Conservation (phyloP, 1,284 basidiomycete species). For the Malassezia yamatoensis region DNA sequence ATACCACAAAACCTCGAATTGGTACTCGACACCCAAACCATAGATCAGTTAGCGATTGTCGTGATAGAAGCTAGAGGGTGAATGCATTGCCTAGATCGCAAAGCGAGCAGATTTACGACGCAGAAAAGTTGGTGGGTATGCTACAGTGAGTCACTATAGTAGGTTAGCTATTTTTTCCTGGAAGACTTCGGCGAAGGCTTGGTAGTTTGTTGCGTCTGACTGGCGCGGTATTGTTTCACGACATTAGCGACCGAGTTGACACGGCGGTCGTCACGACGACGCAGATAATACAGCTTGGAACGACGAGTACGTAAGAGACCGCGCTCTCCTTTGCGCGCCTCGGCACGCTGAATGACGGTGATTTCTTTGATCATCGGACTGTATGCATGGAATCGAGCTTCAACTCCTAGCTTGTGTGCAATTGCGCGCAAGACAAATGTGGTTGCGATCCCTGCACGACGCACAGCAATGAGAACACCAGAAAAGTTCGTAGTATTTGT, state of each 20-base stretch:
- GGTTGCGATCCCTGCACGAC: slow-evolving; percentile 36
- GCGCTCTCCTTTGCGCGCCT: slow-evolving; percentile 33
- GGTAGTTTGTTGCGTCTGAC: slow-evolving; percentile 7
- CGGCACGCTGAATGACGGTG: slow-evolving; percentile 35
- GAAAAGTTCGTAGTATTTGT: slow-evolving; percentile 38
- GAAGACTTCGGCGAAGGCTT: neutral
- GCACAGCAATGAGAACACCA: slow-evolving; percentile 41
- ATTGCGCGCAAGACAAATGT: slow-evolving; percentile 43
- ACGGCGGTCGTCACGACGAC: slow-evolving; percentile 34
- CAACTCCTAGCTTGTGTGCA: slow-evolving; percentile 46
- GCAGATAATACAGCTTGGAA: slow-evolving; percentile 45
- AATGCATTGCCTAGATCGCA: no score
- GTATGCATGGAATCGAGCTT: slow-evolving; percentile 44
- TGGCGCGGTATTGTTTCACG: slow-evolving; percentile 27
- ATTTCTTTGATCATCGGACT: slow-evolving; percentile 43
- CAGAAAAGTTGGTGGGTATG: no score
- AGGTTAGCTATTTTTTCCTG: neutral
- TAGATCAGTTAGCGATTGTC: no score
- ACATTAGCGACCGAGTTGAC: slow-evolving; percentile 31
- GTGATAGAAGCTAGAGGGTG: no score
- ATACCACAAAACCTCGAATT: no score
- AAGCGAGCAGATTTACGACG: no score
- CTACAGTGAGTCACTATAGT: no score
- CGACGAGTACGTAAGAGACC: slow-evolving; percentile 33
- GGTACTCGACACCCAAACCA: no score